These are phyloP conservation scores for Coemansia sp. DNA, from an alignment of 192 early-diverging fungal species.

Conservation along the genomic window DNA sequence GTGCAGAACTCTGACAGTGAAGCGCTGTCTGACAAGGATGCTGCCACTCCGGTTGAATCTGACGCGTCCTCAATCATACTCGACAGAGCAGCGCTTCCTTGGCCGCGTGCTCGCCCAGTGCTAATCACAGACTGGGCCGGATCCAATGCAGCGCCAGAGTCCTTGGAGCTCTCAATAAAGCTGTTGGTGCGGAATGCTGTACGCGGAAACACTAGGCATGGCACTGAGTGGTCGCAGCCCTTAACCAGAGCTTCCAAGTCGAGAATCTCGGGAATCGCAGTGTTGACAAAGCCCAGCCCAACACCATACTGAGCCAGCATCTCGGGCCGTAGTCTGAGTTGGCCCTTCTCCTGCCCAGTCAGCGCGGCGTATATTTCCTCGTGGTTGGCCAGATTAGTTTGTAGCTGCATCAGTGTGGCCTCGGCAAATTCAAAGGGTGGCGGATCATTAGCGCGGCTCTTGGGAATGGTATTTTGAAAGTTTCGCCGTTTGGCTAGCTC, in stretches of 20 bases:
- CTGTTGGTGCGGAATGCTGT: conserved; percentile 58
- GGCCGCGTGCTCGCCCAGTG: background rate
- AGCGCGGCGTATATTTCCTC: conserved; percentile 39
- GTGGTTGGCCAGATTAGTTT: conserved; percentile 39
- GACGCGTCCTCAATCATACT: conserved; percentile 21
- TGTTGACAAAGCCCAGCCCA: conserved; percentile 55
- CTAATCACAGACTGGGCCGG: background rate
- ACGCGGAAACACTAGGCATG: conserved; percentile 56
- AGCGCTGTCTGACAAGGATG: background rate
- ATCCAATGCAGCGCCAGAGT: background rate
- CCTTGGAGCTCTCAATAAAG: conserved; percentile 35
- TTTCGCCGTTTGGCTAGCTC: conserved; percentile 43
- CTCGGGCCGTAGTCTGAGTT: conserved; percentile 40
- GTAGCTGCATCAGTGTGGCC: conserved; percentile 21
- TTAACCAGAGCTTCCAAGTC: conserved; percentile 39
- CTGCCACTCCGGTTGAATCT: background rate
- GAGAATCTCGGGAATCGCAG: conserved; percentile 24
- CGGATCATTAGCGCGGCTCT: conserved; percentile 19
- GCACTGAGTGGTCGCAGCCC: conserved; percentile 23
- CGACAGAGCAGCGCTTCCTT: conserved; percentile 9
- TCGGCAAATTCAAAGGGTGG: conserved; percentile 45
- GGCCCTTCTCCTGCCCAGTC: conserved; percentile 43
- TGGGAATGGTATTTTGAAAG: conserved; percentile 48
- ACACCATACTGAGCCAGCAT: conserved; percentile 53
- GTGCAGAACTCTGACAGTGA: conserved; percentile 25